Evolutionary conservation across 208 protist species (phyloP), one percentile per base, ranked within the genome.

Genomic region (Trypanosoma rangeli): DNA sequence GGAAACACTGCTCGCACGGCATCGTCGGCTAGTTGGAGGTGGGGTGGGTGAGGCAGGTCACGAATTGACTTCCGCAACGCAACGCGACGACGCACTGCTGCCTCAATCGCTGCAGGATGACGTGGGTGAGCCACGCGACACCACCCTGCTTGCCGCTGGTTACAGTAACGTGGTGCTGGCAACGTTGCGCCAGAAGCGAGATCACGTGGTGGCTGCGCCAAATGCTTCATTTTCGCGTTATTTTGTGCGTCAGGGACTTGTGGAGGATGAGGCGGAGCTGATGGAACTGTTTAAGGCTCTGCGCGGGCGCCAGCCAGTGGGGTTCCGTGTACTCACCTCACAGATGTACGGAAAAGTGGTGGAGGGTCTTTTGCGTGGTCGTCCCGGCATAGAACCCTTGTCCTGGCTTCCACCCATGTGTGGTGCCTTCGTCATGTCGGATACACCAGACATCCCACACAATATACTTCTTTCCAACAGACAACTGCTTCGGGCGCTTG

Each of bases 181-280:
- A 24, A 63, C 75, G 0, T 68, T 94, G 37, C 74, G 79, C 48
- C 74, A 59, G 13, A 63, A 69, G 15, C 84, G 84, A 18, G 72
- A 78, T 44, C 44, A 69, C 29, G 33, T 64, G 24, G 79, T 72
- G 5, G 74, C 83, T n/a, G 70, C 78, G 10, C 90, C 90, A 22
- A 93, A 89, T 64, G 59, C 76, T 3, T 91, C 90, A 52, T 94
- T 95, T 62, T 74, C 76, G 35, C 90, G 90, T 37, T 95, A 93
- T 74, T 92, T 94, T 60, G 42, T 90, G 16, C 78, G 71, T 53
- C 90, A 95, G 59, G 76, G 82, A 5, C 46, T 95, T 56, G 90
- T 95, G 53, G 29, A 64, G 0, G 70, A 76, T 50, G 87, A 95
- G 61, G 52, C 28, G 16, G 90, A 93, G 78, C 54, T 92, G 42